Percentiles rank a stretch among this genome's conserved stretches.
These are phyloP conservation scores for Colletotrichum lindemuthianum DNA, from an alignment of 2,329 filamentous ascomycete genomes.

Conservation along the genomic window DNA sequence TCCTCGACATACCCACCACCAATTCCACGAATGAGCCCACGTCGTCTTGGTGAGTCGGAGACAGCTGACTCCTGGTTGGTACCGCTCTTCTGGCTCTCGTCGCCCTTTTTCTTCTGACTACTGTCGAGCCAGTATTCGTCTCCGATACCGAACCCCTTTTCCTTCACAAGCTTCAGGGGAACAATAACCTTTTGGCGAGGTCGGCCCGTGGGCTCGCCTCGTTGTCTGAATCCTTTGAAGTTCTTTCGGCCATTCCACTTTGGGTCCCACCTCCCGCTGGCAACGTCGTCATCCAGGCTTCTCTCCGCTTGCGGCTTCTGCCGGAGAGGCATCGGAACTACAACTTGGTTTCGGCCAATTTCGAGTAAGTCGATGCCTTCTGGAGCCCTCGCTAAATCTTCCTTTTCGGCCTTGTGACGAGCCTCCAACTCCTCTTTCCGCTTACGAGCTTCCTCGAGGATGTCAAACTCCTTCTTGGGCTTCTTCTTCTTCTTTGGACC, in stretches of 20 bases:
- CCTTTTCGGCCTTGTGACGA: conserved; percentile 62
- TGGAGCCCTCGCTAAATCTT: conserved; percentile 60
- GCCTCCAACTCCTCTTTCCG: conserved; percentile 74
- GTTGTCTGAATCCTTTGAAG: conserved; percentile 85
- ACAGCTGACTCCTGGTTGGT: conserved; percentile 20
- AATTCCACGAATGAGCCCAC: too few species aligned
- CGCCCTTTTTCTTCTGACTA: conserved; percentile 35
- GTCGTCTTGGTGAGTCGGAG: too few species aligned
- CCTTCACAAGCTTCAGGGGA: conserved; percentile 74
- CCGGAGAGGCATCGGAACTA: conserved; percentile 79
- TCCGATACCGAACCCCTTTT: conserved; percentile 77
- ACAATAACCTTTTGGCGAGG: conserved; percentile 69
- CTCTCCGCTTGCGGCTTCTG: conserved; percentile 41
- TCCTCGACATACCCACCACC: conserved; percentile 35
- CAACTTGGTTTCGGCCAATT: conserved; percentile 77
- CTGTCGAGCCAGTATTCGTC: conserved; percentile 79
- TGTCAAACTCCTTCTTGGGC: conserved; percentile 69
- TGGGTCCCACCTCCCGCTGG: conserved; percentile 78
- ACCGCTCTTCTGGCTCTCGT: conserved; percentile 47
- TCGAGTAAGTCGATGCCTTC: conserved; percentile 77
- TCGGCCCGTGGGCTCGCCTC: conserved; percentile 60
- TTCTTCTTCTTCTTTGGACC: conserved; percentile 44
- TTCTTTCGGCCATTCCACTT: conserved; percentile 95
- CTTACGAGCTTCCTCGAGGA: conserved; percentile 73
- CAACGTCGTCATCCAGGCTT: conserved; percentile 62